Base-by-base conservation (phyloP, 192 early-diverging fungal genomes). In the Thamnidium elegans region DNA sequence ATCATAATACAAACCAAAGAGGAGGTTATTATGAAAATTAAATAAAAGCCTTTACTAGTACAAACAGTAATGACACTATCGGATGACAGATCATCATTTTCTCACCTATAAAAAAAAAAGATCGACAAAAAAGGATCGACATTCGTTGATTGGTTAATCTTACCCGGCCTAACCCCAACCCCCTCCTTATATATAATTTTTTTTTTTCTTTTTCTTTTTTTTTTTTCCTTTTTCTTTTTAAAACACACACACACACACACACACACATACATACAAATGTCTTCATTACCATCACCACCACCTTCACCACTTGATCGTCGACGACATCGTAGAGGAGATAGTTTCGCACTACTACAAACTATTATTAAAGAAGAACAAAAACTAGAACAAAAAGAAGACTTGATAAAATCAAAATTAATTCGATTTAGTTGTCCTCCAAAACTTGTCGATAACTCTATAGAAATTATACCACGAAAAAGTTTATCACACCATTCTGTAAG, bases 121-220 rank as follows among this genome's bases (percentile, higher is more conserved):
- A 59, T 59, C 58, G 58, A 59, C 58, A 59, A 56, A 56, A 56
- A 56, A 59, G 19, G 58, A 59, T 59, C 58, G 58, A 26, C 58
- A 59, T 23, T 45, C 0, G 14, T 15, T 59, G 21, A 59, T 59
- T 59, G 58, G 58, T 59, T 59, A 31, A 44, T 3, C 26, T 39
- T 45, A 11, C 21, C 43, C 42, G 43, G 58, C 58, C 56, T 26
- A 26, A 26, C 56, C 56, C 56, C 13, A 39, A 8, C 42, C 21
- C 13, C 23, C 19, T 9, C 19, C 3, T 13, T 34, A 39, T 21
- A 21, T 14, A 59, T 43, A 21, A 45, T 59, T 10, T 58, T 43
- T 43, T 52, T 32, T 43, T 44, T 44, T 58, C 17, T 45, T 44
- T 42, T 59, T 59, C 20, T 59, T 59, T 44, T 45, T 20, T 26